Conservation (phyloP, 2,329 filamentous ascomycete genomes). For the Diaporthe sp. region DNA sequence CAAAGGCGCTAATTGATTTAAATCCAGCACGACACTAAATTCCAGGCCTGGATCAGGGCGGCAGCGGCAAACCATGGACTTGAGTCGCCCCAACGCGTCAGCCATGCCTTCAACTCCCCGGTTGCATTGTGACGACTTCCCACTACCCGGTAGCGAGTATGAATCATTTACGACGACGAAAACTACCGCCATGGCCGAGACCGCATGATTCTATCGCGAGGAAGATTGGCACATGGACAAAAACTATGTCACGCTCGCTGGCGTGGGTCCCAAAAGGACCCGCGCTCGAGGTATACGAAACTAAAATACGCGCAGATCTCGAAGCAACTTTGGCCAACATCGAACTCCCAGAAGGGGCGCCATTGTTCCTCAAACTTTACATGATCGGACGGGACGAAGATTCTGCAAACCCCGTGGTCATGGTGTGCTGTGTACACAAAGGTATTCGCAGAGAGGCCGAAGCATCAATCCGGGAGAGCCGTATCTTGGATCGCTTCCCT, state of each 20-base stretch:
- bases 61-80: too few species aligned
- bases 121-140: background rate
- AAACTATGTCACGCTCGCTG: background rate
- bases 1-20: too few species aligned
- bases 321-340: background rate
- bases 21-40: too few species aligned
- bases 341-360: background rate
- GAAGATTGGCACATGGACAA: background rate
- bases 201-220: background rate
- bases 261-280: background rate
- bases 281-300: background rate
- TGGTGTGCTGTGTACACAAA: background rate
- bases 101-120: background rate
- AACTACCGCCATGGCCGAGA: background rate
- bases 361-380: background rate
- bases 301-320: background rate
- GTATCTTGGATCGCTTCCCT: background rate
- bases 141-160: background rate
- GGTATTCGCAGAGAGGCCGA: background rate
- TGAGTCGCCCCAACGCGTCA: background rate
- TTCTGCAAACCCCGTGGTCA: background rate
- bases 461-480: background rate
- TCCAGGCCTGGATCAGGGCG: too few species aligned
- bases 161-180: background rate
- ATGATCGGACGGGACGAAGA: background rate